Base-by-base conservation (phyloP, 1,139 yeast genomes). In the Pichia sp. region DNA sequence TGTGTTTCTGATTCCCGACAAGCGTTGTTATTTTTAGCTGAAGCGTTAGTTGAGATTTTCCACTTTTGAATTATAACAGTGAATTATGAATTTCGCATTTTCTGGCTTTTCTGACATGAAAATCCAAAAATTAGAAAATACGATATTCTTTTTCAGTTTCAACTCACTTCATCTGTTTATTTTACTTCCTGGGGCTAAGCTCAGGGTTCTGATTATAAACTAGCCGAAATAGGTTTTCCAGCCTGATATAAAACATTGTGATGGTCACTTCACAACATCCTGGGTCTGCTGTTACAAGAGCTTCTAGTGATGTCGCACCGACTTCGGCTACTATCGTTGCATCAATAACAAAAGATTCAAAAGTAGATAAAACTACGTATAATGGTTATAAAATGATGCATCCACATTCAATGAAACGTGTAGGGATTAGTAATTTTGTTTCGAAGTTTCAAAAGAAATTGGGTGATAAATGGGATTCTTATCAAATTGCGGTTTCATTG, bases 391-490 rank as follows among this genome's bases (percentile, higher is more conserved):
- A 35, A 20, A 35, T 35, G 25, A 35, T 35, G 38, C 38, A 35
- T 35, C 38, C 34, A 6, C 27, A 35, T 22, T n/a, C 42, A 12
- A 34, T 6, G n/a, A 30, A 76, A 74, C 54, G 95, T 53, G 70
- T 83, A 36, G 95, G 88, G 53, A 74, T 90, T 27, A 94, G 86
- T 57, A 65, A 70, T 3, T 72, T 88, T 53, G 87, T 90, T 62
- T 73, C 78, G 43, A 90, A 85, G 52, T 79, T 90, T 54, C 92
- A 86, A 54, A 73, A 73, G 47, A 72, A 75, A 51, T 65, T 90
- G 50, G 97, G 97, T 0, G 69, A 72, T 49, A 75, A 79, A 53
- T 90, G 98, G 98, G 92, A 85, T 56, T 77, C 77, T 52, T 90
- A 90, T 65, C 92, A 95, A 55, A 86, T 83, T 53, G 74, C 87